These are phyloP conservation scores for Tetrapyrgos nigripes DNA, from an alignment of 1,284 basidiomycete species.

Conservation along the genomic window DNA sequence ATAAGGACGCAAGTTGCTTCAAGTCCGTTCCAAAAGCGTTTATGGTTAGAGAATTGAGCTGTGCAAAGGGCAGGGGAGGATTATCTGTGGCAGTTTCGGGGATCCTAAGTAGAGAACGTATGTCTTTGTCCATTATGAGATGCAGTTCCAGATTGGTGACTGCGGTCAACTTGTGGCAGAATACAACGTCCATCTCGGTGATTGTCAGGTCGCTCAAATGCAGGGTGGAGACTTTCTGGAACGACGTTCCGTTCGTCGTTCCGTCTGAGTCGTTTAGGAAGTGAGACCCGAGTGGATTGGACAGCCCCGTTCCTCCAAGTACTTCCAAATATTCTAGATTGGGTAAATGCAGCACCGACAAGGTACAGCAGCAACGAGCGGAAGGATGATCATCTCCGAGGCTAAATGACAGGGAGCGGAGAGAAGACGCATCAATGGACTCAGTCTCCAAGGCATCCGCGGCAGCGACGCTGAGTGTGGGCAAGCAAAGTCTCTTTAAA, in stretches of 20 bases:
- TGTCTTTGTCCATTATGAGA: too few relatives aligned
- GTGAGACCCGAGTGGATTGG: neutral
- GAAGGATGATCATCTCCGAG: constrained; percentile 25
- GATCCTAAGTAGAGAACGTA: neutral
- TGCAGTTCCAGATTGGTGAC: constrained; percentile 5
- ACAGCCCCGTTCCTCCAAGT: neutral
- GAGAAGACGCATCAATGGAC: constrained; percentile 18
- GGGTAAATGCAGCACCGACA: constrained; percentile 21
- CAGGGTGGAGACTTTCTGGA: constrained; percentile 13
- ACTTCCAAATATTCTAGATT: constrained; percentile 31
- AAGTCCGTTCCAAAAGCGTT: neutral
- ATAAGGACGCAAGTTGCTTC: neutral
- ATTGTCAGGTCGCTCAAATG: neutral
- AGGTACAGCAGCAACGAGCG: constrained; percentile 9
- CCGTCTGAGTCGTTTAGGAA: constrained; percentile 1
- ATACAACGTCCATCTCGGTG: neutral
- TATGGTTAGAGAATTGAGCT: neutral
- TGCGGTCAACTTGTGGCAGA: neutral
- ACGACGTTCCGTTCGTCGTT: neutral
- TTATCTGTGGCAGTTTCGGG: neutral
- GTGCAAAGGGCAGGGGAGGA: neutral
- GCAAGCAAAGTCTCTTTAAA: constrained; percentile 20
- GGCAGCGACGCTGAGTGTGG: neutral
- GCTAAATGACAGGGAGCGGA: constrained; percentile 23
- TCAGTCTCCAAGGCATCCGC: neutral